A percentile compares a stretch with the other conserved stretches of the same genome.
These are phyloP conservation scores for Theobroma cacao DNA, from an alignment of 345 rosid genomes.

Conservation along the genomic window DNA sequence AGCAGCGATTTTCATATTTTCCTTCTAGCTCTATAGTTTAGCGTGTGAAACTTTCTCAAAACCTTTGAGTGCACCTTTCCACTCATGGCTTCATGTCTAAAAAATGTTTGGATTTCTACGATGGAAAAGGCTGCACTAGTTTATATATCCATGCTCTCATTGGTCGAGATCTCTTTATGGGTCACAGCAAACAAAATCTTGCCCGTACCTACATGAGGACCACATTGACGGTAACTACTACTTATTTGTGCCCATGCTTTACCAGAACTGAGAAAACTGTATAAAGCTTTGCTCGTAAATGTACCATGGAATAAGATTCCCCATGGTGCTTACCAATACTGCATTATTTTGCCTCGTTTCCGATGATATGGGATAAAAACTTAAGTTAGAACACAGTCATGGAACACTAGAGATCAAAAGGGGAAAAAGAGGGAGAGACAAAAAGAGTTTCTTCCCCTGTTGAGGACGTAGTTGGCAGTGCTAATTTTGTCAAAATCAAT, in stretches of 20 bases:
- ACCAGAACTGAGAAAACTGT: not conserved
- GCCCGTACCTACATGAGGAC: slow-evolving; percentile 26
- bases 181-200: slow-evolving; percentile 28
- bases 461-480: not conserved
- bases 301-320: not conserved
- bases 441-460: not conserved
- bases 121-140: slow-evolving; percentile 3
- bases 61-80: slow-evolving; percentile 2
- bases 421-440: not conserved
- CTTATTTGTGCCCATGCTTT: not conserved
- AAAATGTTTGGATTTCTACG: not conserved
- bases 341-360: too few relatives aligned
- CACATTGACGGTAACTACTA: slow-evolving; percentile 18
- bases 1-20: not conserved
- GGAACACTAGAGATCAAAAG: not conserved
- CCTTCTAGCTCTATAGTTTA: not conserved
- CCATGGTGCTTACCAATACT: not conserved
- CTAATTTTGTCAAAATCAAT: not conserved
- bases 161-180: not conserved
- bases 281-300: not conserved
- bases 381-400: not conserved
- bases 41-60: slow-evolving; percentile 5
- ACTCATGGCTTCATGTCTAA: slow-evolving; percentile 10
- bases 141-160: not conserved
- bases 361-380: not conserved